Evolutionary conservation across 139 green algal genomes (phyloP).

Genomic region (Parachlorella kessleri): DNA sequence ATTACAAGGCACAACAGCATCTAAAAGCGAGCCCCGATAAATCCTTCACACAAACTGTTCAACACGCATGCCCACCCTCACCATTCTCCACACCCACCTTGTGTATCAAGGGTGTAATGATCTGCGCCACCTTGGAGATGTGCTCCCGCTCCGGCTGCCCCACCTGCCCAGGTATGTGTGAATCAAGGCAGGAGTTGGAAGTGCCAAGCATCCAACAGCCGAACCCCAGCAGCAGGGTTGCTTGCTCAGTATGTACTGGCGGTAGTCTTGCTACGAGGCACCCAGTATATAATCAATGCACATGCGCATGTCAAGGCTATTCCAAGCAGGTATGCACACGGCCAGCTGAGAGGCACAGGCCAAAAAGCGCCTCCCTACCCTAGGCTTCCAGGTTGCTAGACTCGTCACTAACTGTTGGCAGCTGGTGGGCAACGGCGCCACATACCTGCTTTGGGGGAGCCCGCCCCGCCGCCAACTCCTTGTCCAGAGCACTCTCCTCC

Average conservation of each 20-base stretch:
- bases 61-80: background rate
- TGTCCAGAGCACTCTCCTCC: slow-evolving; percentile 17
- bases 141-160: background rate
- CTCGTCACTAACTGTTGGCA: background rate
- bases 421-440: background rate
- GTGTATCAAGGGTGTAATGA: background rate
- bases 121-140: background rate
- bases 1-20: background rate
- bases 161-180: background rate
- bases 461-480: slow-evolving; percentile 14
- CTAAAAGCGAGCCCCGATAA: background rate
- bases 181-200: background rate
- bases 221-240: no score
- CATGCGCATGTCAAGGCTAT: background rate
- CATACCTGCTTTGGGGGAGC: background rate
- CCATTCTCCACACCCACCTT: background rate
- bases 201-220: background rate
- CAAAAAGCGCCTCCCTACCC: background rate
- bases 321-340: background rate
- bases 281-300: background rate
- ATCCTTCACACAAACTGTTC: no score
- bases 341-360: background rate
- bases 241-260: background rate
- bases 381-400: background rate
- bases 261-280: background rate